phyloP scores from a whole-genome alignment of 805 yeast genomes.

The Nakazawaea ernobii region DNA sequence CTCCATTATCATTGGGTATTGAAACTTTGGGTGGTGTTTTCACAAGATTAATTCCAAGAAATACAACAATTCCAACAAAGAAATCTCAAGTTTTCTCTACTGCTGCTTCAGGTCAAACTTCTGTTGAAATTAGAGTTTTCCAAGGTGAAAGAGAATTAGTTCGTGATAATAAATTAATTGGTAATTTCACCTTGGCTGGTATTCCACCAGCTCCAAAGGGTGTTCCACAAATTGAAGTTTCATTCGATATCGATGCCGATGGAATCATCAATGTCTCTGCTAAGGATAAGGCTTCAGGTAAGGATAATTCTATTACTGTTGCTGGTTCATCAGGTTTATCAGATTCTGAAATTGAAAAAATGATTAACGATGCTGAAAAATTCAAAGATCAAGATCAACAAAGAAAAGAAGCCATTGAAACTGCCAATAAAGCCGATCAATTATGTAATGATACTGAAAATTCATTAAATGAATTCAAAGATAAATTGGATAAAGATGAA shows the following conservation, averaged over 20 bases:
- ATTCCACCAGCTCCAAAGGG: constrained; percentile 96
- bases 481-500: constrained; percentile 46
- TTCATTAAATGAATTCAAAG: constrained; percentile 73
- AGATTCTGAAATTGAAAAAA: constrained; percentile 58
- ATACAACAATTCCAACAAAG: constrained; percentile 96
- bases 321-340: constrained; percentile 66
- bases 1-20: constrained; percentile 89
- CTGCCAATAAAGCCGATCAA: constrained; percentile 73
- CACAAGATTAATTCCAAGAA: constrained; percentile 85
- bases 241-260: constrained; percentile 95
- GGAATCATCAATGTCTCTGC: constrained; percentile 84
- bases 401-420: constrained; percentile 57
- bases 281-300: constrained; percentile 70
- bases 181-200: constrained; percentile 93
- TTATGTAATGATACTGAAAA: constrained; percentile 83
- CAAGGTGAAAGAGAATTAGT: constrained; percentile 99
- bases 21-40: constrained; percentile 98
- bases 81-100: constrained; percentile 95
- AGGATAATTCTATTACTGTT: constrained; percentile 69
- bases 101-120: constrained; percentile 94
- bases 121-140: constrained; percentile 96
- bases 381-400: constrained; percentile 56
- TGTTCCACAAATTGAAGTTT: constrained; percentile 90
- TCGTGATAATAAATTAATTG: constrained; percentile 95
- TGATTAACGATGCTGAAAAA: constrained; percentile 61